Conservation (phyloP, 2,329 filamentous ascomycete genomes). For the Sporothrix schenckii region DNA sequence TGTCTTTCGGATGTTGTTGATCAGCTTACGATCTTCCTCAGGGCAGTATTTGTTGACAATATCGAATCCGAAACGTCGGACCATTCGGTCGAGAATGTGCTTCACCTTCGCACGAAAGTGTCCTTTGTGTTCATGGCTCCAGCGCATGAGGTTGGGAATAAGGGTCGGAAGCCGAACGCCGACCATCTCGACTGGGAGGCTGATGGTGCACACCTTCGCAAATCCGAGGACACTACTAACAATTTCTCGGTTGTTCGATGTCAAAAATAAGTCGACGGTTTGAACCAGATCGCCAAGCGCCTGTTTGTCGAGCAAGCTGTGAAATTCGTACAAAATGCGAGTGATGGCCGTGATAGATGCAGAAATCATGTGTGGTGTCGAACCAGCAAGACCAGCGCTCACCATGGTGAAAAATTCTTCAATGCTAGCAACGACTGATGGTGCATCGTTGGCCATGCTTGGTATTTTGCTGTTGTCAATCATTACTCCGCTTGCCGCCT, state of each 20-base stretch:
- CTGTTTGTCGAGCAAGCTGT: constrained; percentile 65
- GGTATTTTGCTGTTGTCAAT: constrained; percentile 87
- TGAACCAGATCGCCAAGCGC: constrained; percentile 84
- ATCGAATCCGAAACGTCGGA: constrained; percentile 85
- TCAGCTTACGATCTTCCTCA: constrained; percentile 83
- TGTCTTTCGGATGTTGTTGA: constrained; percentile 93
- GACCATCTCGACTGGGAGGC: constrained; percentile 77
- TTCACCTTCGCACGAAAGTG: constrained; percentile 97
- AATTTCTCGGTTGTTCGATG: constrained; percentile 95
- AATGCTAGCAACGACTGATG: constrained; percentile 75
- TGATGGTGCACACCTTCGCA: constrained; percentile 92
- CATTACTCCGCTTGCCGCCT: constrained; percentile 63
- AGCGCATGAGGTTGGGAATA: constrained; percentile 88
- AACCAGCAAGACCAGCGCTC: constrained; percentile 88
- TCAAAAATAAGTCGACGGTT: constrained; percentile 94
- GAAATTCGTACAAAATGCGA: constrained; percentile 91
- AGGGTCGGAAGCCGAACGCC: constrained; percentile 74
- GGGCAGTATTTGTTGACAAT: constrained; percentile 78
- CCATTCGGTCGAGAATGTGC: constrained; percentile 93
- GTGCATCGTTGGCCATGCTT: constrained; percentile 81
- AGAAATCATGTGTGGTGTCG: constrained; percentile 95
- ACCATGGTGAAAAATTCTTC: constrained; percentile 99
- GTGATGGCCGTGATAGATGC: constrained; percentile 95
- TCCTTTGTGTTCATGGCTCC: constrained; percentile 97
- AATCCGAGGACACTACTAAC: constrained; percentile 94